Percentiles rank a stretch among this genome's conserved stretches.
These are phyloP conservation scores for Onygena corvina DNA, from an alignment of 2,329 filamentous ascomycete genomes.

Conservation along the genomic window DNA sequence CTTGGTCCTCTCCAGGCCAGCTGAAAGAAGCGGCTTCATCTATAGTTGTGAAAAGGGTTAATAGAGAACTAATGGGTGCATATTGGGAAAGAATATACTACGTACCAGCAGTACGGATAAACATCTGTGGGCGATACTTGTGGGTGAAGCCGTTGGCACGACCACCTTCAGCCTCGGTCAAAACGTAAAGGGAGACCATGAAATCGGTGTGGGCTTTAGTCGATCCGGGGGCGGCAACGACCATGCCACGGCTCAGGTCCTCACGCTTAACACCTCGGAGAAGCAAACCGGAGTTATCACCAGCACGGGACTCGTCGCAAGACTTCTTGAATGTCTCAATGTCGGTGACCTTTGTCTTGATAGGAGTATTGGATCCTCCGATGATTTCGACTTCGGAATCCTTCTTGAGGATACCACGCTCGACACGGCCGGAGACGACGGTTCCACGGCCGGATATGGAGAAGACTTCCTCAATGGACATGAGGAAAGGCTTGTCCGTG, in stretches of 20 bases:
- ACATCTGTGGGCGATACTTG: constrained; percentile 97
- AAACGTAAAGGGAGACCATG: constrained; percentile 88
- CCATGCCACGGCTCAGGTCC: constrained; percentile 90
- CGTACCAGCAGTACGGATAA: constrained; percentile 82
- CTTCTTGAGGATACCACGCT: constrained; percentile 87
- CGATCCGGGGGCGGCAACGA: constrained; percentile 69
- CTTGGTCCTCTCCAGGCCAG: constrained; percentile 71
- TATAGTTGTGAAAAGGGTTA: constrained; percentile 14
- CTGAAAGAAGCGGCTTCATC: constrained; percentile 61
- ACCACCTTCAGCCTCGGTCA: constrained; percentile 95
- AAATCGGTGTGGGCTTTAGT: constrained; percentile 85
- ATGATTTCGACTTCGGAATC: constrained; percentile 91
- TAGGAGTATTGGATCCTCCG: constrained; percentile 65
- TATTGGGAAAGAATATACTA: constrained; percentile 23
- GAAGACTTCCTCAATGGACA: constrained; percentile 92
- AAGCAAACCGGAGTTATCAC: constrained; percentile 95
- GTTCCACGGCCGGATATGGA: constrained; percentile 89
- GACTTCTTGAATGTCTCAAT: constrained; percentile 99
- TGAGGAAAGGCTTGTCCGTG: constrained; percentile 96
- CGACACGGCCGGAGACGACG: constrained; percentile 90
- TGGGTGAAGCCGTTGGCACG: constrained; percentile 89
- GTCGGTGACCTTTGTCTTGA: constrained; percentile 99
- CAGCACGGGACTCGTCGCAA: constrained; percentile 87
- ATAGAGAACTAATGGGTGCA: not conserved
- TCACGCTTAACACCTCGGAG: constrained; percentile 93